Conservation (phyloP, 805 yeast species). For the Zygosaccharomyces siamensis region DNA sequence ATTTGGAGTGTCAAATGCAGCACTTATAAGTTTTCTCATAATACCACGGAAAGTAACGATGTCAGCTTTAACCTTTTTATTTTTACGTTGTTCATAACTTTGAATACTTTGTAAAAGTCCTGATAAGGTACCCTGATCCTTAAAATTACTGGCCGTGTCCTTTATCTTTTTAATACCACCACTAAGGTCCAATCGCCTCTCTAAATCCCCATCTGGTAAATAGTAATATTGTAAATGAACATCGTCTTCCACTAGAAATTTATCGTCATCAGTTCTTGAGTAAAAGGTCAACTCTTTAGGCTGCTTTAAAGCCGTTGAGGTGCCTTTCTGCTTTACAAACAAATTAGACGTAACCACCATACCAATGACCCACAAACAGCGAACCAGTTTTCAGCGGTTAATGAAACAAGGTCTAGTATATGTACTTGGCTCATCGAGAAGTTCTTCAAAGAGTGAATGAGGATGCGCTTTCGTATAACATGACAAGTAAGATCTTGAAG, state of each 20-base stretch:
- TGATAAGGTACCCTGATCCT: conserved; percentile 39
- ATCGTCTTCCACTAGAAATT: conserved; percentile 45
- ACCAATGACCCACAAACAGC: neutral
- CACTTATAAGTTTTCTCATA: conserved; percentile 58
- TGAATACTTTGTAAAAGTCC: conserved; percentile 54
- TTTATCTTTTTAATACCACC: conserved; percentile 60
- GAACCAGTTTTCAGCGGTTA: neutral
- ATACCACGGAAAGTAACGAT: conserved; percentile 83
- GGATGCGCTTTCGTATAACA: neutral
- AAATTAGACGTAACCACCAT: conserved; percentile 32
- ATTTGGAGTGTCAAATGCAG: conserved; percentile 47
- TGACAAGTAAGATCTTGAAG: neutral
- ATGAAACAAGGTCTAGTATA: neutral
- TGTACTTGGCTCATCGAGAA: conserved; percentile 1
- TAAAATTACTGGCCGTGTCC: conserved; percentile 49
- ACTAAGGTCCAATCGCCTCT: conserved; percentile 55
- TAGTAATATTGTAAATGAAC: conserved; percentile 66
- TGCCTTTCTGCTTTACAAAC: conserved; percentile 44
- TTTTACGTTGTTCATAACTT: conserved; percentile 46
- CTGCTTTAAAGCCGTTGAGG: conserved; percentile 68
- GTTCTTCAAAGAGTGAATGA: neutral
- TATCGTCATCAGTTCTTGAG: conserved; percentile 57
- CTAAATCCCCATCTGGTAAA: conserved; percentile 68
- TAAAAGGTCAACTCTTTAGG: conserved; percentile 77
- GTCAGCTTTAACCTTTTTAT: conserved; percentile 48